phyloP scores from a whole-genome alignment of 192 early-diverging fungal genomes.

The Dimargaris verticillata region DNA sequence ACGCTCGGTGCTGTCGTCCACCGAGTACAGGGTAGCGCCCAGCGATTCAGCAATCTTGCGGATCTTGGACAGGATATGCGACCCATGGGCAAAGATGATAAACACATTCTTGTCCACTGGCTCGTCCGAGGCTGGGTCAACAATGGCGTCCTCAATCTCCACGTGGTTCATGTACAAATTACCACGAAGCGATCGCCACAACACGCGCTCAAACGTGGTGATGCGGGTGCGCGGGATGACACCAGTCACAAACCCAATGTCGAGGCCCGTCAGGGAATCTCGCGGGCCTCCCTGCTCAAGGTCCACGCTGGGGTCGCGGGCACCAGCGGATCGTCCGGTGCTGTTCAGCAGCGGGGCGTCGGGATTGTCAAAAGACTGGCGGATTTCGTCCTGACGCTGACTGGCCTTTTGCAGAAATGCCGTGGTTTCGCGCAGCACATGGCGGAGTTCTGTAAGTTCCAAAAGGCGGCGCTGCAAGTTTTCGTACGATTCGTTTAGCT shows the following conservation, averaged over 20 bases:
- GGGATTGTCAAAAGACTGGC: slow-evolving; percentile 30
- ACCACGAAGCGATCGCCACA: slow-evolving; percentile 93
- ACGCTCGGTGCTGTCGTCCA: slow-evolving; percentile 67
- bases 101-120: slow-evolving; percentile 92
- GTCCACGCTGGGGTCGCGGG: slow-evolving; percentile 15
- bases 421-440: slow-evolving; percentile 76
- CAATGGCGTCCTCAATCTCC: slow-evolving; percentile 88
- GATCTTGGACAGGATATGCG: slow-evolving; percentile 76
- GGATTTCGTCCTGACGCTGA: slow-evolving; percentile 21
- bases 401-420: slow-evolving; percentile 64
- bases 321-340: slow-evolving; percentile 20
- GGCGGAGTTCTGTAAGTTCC: slow-evolving; percentile 75
- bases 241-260: slow-evolving; percentile 80
- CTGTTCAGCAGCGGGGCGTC: slow-evolving; percentile 9
- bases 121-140: slow-evolving; percentile 78
- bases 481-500: slow-evolving; percentile 79
- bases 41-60: slow-evolving; percentile 85
- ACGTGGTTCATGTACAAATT: slow-evolving; percentile 93
- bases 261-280: slow-evolving; percentile 22
- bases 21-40: slow-evolving; percentile 86
- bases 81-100: slow-evolving; percentile 94
- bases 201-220: slow-evolving; percentile 82
- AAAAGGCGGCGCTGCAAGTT: slow-evolving; percentile 73
- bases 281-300: slow-evolving; percentile 15
- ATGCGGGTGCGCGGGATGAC: slow-evolving; percentile 75